Conservation (phyloP, 345 rosid genomes). For the Populus simonii region DNA sequence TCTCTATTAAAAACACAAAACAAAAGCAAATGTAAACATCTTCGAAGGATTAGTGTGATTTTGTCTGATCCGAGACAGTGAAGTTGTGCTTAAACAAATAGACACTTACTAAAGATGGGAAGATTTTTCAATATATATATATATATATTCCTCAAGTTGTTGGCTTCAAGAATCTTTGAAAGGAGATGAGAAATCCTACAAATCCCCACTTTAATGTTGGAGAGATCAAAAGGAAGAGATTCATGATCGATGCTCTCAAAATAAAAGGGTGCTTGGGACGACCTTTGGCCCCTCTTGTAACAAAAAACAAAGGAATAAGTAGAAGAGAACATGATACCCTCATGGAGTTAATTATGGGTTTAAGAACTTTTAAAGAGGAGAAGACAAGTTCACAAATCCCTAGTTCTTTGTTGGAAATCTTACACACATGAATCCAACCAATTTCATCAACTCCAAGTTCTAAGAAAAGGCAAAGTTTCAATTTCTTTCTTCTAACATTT, state of each 20-base stretch:
- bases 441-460: too few relatives aligned
- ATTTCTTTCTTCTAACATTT: too few relatives aligned
- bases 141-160: background rate
- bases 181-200: background rate
- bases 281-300: too few relatives aligned
- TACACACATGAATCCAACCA: background rate
- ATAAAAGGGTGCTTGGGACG: background rate
- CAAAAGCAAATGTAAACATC: background rate
- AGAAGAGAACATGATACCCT: background rate
- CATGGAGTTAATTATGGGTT: background rate
- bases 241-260: background rate
- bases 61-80: background rate
- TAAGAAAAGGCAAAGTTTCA: too few relatives aligned
- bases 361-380: background rate
- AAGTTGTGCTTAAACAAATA: background rate
- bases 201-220: conserved; percentile 1
- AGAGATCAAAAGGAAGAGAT: background rate
- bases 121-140: background rate
- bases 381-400: background rate
- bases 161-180: conserved; percentile 1
- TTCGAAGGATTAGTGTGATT: background rate
- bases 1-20: background rate
- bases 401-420: conserved; percentile 1
- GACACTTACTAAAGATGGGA: background rate
- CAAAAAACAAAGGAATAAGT: too few relatives aligned